These are phyloP conservation scores for Fusarium setosum DNA, from an alignment of 2,329 filamentous ascomycete species.

Conservation along the genomic window DNA sequence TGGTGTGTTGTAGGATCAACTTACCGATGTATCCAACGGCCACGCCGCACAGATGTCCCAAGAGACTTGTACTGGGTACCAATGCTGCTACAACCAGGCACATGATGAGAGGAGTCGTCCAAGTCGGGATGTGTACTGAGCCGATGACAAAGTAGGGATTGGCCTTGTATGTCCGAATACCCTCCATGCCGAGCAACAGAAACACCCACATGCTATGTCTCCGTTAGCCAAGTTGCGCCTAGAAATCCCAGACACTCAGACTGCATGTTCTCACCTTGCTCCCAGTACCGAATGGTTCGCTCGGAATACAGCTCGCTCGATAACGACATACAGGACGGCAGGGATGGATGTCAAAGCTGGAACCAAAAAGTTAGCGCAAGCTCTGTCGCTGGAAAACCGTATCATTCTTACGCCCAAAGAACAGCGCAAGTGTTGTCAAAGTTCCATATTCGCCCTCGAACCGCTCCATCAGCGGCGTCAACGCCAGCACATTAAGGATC, in stretches of 20 bases:
- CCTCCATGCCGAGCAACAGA: slow-evolving; percentile 84
- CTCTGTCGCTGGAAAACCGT: background rate
- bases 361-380: slow-evolving; percentile 19
- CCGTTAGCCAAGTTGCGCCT: background rate
- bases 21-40: slow-evolving; percentile 86
- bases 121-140: slow-evolving; percentile 82
- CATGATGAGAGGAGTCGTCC: slow-evolving; percentile 86
- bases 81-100: slow-evolving; percentile 81
- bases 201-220: slow-evolving; percentile 86
- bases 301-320: slow-evolving; percentile 79
- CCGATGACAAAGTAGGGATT: slow-evolving; percentile 80
- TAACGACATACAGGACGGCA: slow-evolving; percentile 80
- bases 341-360: slow-evolving; percentile 84
- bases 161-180: slow-evolving; percentile 83
- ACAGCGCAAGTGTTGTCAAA: slow-evolving; percentile 85
- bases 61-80: slow-evolving; percentile 82
- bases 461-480: slow-evolving; percentile 90
- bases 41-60: slow-evolving; percentile 90
- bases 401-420: slow-evolving; percentile 84
- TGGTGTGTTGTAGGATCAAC: slow-evolving; percentile 44
- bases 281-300: slow-evolving; percentile 82
- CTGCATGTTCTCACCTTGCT: slow-evolving; percentile 72
- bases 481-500: slow-evolving; percentile 80
- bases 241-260: too few species aligned
- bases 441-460: slow-evolving; percentile 96